Conservation (phyloP, 306 rosid species). For the Dalbergia cochinchinensis region DNA sequence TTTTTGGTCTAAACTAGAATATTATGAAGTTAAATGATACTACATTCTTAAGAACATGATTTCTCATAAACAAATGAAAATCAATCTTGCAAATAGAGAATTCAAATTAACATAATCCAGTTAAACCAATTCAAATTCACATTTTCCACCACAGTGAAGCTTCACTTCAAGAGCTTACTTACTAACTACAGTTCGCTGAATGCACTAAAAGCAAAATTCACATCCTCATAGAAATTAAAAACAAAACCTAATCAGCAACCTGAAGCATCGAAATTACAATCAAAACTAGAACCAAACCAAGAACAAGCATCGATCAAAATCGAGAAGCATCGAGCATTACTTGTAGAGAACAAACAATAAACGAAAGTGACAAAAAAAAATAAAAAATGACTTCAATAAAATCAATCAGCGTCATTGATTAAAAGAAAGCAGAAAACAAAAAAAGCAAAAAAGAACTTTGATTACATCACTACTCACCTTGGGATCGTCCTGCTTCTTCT, state of each 20-base stretch:
- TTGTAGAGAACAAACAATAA: not conserved
- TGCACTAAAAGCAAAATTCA: constrained; percentile 14
- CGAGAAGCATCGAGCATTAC: not conserved
- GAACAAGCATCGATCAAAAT: not conserved
- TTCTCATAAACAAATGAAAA: too few relatives aligned
- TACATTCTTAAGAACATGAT: too few relatives aligned
- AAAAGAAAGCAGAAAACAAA: constrained; percentile 2
- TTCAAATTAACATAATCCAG: constrained; percentile 22
- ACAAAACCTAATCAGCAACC: constrained; percentile 12
- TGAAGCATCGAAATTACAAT: not conserved
- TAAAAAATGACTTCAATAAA: not conserved
- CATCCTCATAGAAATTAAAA: not conserved
- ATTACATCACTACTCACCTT: constrained; percentile 57
- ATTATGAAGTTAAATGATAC: too few relatives aligned
- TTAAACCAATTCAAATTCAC: constrained; percentile 11
- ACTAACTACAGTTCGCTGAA: not conserved
- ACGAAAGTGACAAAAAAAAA: not conserved
- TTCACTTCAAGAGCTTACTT: constrained; percentile 35
- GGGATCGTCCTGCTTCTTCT: constrained; percentile 81
- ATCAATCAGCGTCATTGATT: constrained; percentile 11
- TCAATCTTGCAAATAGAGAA: too few relatives aligned
- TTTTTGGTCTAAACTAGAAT: too few relatives aligned
- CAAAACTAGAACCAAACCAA: not conserved
- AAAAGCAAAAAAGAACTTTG: not conserved
- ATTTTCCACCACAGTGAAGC: constrained; percentile 17